phyloP scores from a whole-genome alignment of 257 asterid species.

The Solanum habrochaites region DNA sequence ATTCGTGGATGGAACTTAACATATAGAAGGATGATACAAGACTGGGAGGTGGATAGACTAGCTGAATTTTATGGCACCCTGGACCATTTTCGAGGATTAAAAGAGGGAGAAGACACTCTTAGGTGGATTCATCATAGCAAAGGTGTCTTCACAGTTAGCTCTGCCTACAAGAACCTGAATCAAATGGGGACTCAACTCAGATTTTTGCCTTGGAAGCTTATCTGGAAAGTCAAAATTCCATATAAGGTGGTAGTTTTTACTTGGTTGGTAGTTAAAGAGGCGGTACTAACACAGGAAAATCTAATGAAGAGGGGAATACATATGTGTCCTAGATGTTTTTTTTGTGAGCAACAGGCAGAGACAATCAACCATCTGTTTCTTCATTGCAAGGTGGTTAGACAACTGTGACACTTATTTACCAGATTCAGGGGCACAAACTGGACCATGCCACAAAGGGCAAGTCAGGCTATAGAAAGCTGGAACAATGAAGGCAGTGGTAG shows the following conservation, averaged over 20 bases:
- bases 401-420: neutral
- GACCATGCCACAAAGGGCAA: neutral
- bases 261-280: neutral
- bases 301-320: too few species aligned
- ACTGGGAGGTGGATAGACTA: neutral
- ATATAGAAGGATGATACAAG: neutral
- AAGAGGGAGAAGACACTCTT: neutral
- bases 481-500: neutral
- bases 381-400: neutral
- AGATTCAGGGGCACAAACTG: neutral
- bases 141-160: neutral
- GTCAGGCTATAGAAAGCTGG: neutral
- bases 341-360: too few species aligned
- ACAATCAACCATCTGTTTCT: too few species aligned
- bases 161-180: neutral
- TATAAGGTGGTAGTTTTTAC: neutral
- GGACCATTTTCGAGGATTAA: neutral
- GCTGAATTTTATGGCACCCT: neutral
- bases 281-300: neutral
- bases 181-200: neutral
- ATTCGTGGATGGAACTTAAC: neutral
- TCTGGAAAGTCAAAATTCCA: neutral
- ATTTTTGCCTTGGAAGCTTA: neutral
- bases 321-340: too few species aligned
- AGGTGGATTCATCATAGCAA: neutral